Evolutionary conservation across 2,329 filamentous ascomycete species (phyloP).

Genomic region (Fusarium pininemorale): DNA sequence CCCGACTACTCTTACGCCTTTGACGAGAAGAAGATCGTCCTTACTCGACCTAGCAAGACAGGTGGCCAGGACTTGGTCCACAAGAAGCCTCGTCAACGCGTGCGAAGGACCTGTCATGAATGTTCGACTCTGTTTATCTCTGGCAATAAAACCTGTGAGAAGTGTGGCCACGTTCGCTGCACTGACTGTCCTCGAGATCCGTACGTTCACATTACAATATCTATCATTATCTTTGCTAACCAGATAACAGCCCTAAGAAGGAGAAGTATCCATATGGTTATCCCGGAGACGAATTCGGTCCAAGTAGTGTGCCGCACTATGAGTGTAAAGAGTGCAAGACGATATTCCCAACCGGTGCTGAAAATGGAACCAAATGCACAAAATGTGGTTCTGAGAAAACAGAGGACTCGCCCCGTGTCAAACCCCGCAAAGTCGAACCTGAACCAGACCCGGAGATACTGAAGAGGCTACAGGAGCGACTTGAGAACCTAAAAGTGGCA

Average conservation of each 20-base stretch:
- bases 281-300: slow-evolving; percentile 70
- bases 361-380: slow-evolving; percentile 64
- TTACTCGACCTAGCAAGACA: slow-evolving; percentile 71
- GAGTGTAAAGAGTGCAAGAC: slow-evolving; percentile 71
- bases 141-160: slow-evolving; percentile 69
- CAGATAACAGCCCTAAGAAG: slow-evolving; percentile 65
- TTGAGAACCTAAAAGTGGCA: slow-evolving; percentile 55
- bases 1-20: slow-evolving; percentile 59
- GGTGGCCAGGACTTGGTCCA: slow-evolving; percentile 77
- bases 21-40: slow-evolving; percentile 57
- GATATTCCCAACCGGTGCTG: slow-evolving; percentile 61
- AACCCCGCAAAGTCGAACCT: slow-evolving; percentile 68
- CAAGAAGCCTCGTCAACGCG: slow-evolving; percentile 75
- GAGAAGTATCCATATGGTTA: slow-evolving; percentile 76
- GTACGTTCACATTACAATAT: slow-evolving; percentile 59
- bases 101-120: slow-evolving; percentile 79
- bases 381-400: slow-evolving; percentile 71
- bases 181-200: slow-evolving; percentile 83
- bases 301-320: slow-evolving; percentile 61
- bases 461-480: slow-evolving; percentile 64
- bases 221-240: slow-evolving; percentile 15
- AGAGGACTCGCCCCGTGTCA: slow-evolving; percentile 65
- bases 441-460: slow-evolving; percentile 70
- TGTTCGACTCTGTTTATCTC: slow-evolving; percentile 71
- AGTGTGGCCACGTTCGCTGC: slow-evolving; percentile 79